These are phyloP conservation scores for Parathielavia hyrcaniae DNA, from an alignment of 495 filamentous ascomycete species.

Conservation along the genomic window DNA sequence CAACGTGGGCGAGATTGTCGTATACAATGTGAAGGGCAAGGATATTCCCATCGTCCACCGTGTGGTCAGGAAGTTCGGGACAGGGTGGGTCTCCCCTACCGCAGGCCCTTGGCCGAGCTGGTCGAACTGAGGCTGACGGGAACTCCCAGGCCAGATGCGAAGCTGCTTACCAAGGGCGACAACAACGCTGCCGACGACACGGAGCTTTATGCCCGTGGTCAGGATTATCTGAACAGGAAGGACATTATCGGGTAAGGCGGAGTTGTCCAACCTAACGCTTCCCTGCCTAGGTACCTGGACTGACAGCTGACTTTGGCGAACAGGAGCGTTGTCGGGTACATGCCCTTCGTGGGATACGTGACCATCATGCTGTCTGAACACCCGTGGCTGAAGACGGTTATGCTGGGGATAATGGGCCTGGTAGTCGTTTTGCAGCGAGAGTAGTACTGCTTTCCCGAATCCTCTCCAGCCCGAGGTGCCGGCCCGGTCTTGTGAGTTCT, in stretches of 20 bases:
- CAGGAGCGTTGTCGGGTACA: constrained; percentile 78
- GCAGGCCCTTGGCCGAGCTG: neutral
- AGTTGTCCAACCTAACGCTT: neutral
- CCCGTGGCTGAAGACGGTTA: constrained; percentile 92
- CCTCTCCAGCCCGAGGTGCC: neutral
- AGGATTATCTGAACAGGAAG: constrained; percentile 75
- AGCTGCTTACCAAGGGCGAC: constrained; percentile 94
- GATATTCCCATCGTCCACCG: constrained; percentile 94
- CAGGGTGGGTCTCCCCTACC: constrained; percentile 40
- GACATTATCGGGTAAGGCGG: constrained; percentile 72
- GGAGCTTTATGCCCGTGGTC: constrained; percentile 74
- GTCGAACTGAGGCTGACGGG: neutral
- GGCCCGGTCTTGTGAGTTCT: neutral
- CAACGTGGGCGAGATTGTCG: constrained; percentile 80
- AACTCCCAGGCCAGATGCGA: constrained; percentile 37
- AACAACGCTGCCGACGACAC: constrained; percentile 94
- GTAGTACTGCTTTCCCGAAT: constrained; percentile 29
- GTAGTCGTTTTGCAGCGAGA: constrained; percentile 92
- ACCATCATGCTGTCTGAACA: constrained; percentile 96
- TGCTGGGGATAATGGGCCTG: constrained; percentile 91
- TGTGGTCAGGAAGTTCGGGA: constrained; percentile 66
- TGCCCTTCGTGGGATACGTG: constrained; percentile 94
- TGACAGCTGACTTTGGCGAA: constrained; percentile 7
- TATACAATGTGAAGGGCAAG: constrained; percentile 88
- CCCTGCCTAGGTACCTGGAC: neutral